Conservation (phyloP, 352 stramenopile species). For the Globisporangium nodosum region DNA sequence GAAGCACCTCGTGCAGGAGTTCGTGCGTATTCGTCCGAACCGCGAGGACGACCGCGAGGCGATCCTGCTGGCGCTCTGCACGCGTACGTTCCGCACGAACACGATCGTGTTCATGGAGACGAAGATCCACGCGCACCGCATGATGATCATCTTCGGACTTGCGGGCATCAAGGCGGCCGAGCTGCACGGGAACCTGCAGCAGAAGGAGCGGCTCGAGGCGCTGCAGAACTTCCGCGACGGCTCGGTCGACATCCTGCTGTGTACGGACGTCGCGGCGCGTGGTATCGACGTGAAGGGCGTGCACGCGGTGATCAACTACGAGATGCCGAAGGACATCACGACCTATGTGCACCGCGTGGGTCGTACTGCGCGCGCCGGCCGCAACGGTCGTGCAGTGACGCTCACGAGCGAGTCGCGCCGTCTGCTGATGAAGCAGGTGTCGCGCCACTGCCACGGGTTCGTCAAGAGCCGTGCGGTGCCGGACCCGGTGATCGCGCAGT, state of each 20-base stretch:
- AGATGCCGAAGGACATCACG: conserved; percentile 98
- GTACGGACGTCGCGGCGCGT: conserved; percentile 97
- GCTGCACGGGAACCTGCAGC: conserved; percentile 97
- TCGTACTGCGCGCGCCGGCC: conserved; percentile 95
- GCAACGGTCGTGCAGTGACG: conserved; percentile 87
- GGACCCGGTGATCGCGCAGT: conserved; percentile 83
- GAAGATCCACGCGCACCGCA: conserved; percentile 94
- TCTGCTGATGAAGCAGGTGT: conserved; percentile 94
- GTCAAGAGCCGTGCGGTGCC: conserved; percentile 90
- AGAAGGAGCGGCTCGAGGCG: conserved; percentile 94
- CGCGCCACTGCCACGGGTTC: conserved; percentile 82
- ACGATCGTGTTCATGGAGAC: conserved; percentile 99
- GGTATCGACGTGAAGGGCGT: conserved; percentile 98
- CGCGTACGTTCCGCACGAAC: conserved; percentile 92
- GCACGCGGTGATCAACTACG: conserved; percentile 99
- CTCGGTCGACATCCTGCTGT: conserved; percentile 94
- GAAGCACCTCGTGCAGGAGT: conserved; percentile 97
- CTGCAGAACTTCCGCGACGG: conserved; percentile 96
- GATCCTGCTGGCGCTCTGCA: conserved; percentile 94
- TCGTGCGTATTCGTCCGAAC: conserved; percentile 92
- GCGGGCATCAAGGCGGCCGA: conserved; percentile 96
- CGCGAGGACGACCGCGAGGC: conserved; percentile 92
- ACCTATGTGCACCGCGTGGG: conserved; percentile 99
- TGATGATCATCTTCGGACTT: conserved; percentile 96
- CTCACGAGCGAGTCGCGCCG: conserved; percentile 88